Conservation (phyloP, 2,329 filamentous ascomycete genomes). For the Colletotrichum sp. region DNA sequence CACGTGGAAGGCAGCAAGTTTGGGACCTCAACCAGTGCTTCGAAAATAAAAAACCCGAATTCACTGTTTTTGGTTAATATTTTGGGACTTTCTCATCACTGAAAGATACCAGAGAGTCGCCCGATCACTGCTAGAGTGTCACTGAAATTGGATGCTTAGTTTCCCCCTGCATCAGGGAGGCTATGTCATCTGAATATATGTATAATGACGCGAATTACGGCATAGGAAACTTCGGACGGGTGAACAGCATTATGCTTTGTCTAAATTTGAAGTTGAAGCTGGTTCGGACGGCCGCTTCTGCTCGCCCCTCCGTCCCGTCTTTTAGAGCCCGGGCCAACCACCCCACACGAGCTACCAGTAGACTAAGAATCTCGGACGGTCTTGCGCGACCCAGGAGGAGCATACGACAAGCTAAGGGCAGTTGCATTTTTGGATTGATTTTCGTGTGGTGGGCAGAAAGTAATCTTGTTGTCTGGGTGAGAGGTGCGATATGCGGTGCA, state of each 20-base stretch:
- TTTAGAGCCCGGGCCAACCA: background rate
- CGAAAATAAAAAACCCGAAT: background rate
- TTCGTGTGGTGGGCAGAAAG: background rate
- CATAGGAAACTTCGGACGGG: background rate
- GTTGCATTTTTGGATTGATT: background rate
- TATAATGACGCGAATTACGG: background rate
- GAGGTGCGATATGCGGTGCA: background rate
- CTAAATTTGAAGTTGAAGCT: background rate
- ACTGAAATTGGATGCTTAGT: accelerated
- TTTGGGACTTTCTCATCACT: background rate
- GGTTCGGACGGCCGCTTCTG: background rate
- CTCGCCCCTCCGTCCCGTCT: background rate
- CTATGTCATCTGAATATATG: background rate
- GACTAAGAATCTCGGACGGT: background rate
- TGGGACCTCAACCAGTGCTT: accelerated
- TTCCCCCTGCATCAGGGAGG: background rate
- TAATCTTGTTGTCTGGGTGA: background rate
- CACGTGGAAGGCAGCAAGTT: background rate
- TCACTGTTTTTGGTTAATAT: background rate
- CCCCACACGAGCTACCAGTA: background rate
- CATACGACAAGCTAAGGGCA: background rate
- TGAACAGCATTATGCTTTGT: background rate
- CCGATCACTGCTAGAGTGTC: accelerated
- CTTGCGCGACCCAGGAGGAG: background rate
- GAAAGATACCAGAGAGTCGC: accelerated